Base-by-base conservation (phyloP, 108 stramenopile genomes). In the Nitzschia inconspicua region DNA sequence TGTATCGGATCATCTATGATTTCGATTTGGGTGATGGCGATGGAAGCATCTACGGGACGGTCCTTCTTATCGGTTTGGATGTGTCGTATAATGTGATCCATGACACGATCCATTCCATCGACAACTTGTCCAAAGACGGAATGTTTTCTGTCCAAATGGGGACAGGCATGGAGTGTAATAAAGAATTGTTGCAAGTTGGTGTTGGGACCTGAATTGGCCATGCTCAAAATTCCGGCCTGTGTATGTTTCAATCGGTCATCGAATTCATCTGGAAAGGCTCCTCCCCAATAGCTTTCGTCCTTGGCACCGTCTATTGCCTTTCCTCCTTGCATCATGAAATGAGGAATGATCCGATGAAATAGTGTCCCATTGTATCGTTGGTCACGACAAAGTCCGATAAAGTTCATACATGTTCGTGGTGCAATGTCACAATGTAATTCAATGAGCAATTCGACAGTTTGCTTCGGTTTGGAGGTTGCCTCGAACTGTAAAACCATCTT, bases 81-180 rank as follows among this genome's bases (percentile, higher is more conserved):
- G 84, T 70, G 14, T 29, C 62, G 28, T 50, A 62, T 53, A 42
- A 72, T 57, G 8, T 47, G 44, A 0, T 63, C 32, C 54, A 57
- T 55, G 76, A 95, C 56, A 85, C 82, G 46, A 27, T 65, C 34
- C 28, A 85, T 29, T 20, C 97, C 98, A 27, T 94, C 71, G 4
- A 97, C 78, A 2, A 99, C 93, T 46, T 73, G 62, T 3, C 96
- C 99, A 79, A 99, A 98, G 0, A 98, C 89, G 11, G 81, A 79
- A 75, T 99, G 99, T 71, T 97, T 98, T 13, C 85, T 79, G 72
- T 99, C 95, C 46, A 99, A 79, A 75, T 98, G 97, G 11, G 72
- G 61, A 50, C 84, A 85, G 10, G 80, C 62, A 43, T 78, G 77
- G 64, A 90, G 95, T 2, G 97, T 98, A 24, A 99, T 76, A 76